A percentile compares a stretch with the other conserved stretches of the same genome.
Conservation (phyloP, 352 stramenopile species). For the Phytophthora tubulina region DNA sequence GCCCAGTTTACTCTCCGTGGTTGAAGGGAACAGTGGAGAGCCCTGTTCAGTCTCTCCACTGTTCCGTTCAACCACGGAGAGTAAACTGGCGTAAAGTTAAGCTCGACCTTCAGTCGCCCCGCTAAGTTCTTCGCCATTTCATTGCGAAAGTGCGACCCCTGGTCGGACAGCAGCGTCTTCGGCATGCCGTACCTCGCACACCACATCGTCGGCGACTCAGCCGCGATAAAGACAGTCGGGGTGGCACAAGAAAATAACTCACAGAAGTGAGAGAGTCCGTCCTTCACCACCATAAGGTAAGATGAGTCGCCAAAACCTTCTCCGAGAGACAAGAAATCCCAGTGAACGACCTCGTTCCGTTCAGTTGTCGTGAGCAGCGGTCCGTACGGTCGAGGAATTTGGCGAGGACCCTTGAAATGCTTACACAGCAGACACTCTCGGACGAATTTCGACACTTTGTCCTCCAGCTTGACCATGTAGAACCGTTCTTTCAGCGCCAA, state of each 20-base stretch:
- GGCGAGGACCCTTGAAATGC: constrained; percentile 16
- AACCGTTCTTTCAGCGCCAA: neutral
- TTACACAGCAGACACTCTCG: constrained; percentile 22
- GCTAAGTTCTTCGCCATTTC: neutral
- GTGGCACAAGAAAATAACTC: neutral
- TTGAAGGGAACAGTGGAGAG: too few species aligned
- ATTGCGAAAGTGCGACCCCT: neutral
- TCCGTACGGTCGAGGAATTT: neutral
- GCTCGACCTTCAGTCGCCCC: neutral
- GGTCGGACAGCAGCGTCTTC: neutral
- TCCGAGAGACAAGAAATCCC: neutral
- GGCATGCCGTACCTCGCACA: neutral
- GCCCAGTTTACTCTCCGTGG: too few species aligned
- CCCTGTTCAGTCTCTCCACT: neutral
- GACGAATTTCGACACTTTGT: constrained; percentile 4
- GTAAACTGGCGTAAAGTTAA: neutral
- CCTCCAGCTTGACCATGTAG: neutral
- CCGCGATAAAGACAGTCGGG: neutral
- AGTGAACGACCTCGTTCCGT: neutral
- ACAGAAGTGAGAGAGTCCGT: neutral
- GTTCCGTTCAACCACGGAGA: neutral
- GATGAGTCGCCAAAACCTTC: neutral
- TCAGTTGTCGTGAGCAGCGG: neutral
- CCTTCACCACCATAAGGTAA: neutral
- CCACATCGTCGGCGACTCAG: constrained; percentile 12